Evolutionary conservation across 768 basidiomycete species (phyloP).

Genomic region (Zangia roseola): DNA sequence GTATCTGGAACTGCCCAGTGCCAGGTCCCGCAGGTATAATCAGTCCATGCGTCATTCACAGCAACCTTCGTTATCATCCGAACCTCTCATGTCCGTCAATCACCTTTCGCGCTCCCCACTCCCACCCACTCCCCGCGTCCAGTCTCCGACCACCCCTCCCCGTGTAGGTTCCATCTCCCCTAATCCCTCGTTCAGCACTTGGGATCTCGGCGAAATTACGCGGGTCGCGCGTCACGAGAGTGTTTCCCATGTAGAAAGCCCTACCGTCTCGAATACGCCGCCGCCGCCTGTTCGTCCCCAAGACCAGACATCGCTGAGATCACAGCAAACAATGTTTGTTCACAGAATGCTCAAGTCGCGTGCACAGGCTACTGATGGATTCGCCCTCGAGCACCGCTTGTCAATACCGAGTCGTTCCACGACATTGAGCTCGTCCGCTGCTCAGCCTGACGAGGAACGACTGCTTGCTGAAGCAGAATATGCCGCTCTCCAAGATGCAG

Average conservation of each 20-base stretch:
- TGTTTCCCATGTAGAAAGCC: neutral
- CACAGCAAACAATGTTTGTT: slow-evolving; percentile 13
- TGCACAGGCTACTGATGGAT: slow-evolving; percentile 13
- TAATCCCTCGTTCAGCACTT: neutral
- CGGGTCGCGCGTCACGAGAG: neutral
- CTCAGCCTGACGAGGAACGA: slow-evolving; percentile 5
- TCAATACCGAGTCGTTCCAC: slow-evolving; percentile 8
- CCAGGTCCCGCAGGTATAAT: neutral
- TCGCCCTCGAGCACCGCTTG: neutral
- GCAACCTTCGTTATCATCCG: slow-evolving; percentile 17
- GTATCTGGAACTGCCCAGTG: neutral
- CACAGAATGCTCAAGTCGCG: slow-evolving; percentile 23
- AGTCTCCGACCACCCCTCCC: neutral
- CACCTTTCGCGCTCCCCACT: slow-evolving; percentile 7
- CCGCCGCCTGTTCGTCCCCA: slow-evolving; percentile 6
- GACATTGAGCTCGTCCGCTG: slow-evolving; percentile 6
- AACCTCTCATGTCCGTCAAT: slow-evolving; percentile 21
- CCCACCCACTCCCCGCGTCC: slow-evolving; percentile 1
- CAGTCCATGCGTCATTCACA: slow-evolving; percentile 5
- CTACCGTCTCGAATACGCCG: slow-evolving; percentile 5
- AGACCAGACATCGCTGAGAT: neutral
- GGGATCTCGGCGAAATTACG: slow-evolving; percentile 5
- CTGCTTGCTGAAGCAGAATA: slow-evolving; percentile 18
- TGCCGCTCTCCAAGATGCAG: slow-evolving; percentile 13
- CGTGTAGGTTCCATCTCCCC: slow-evolving; percentile 4